Evolutionary conservation across 2,329 filamentous ascomycete genomes (phyloP).

Genomic region (Nemania sp.): DNA sequence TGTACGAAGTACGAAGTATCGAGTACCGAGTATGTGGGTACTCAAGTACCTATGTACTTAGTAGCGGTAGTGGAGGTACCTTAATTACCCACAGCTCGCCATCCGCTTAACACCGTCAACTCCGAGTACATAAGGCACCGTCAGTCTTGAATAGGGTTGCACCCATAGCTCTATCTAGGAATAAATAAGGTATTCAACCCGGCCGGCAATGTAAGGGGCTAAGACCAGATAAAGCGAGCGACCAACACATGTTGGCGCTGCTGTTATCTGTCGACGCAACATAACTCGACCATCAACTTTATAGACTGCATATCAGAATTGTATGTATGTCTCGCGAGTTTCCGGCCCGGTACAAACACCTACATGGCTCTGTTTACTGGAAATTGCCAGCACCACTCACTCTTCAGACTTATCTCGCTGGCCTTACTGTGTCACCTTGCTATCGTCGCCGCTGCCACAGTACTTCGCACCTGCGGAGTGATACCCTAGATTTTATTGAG

Average conservation of each 20-base stretch:
- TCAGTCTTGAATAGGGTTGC: background rate
- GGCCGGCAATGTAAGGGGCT: slow-evolving; percentile 19
- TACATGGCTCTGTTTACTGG: slow-evolving; percentile 13
- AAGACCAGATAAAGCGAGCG: background rate
- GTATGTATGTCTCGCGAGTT: background rate
- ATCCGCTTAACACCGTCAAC: no score
- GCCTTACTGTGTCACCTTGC: slow-evolving; percentile 1
- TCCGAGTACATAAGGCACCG: no score
- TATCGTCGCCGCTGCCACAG: background rate
- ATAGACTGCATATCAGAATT: background rate
- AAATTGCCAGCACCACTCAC: background rate
- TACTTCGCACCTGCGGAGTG: background rate
- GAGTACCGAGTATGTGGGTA: no score
- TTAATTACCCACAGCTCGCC: no score
- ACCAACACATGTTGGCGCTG: no score
- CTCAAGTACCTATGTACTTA: no score
- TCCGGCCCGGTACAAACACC: background rate
- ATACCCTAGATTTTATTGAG: background rate
- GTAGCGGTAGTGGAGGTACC: no score
- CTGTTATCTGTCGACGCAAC: no score
- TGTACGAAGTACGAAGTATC: no score
- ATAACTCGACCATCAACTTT: background rate
- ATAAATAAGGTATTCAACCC: background rate
- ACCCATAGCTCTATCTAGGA: slow-evolving; percentile 1
- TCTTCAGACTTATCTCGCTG: background rate